Conservation (phyloP, 164 flowering plant species). For the Hamamelis virginiana region DNA sequence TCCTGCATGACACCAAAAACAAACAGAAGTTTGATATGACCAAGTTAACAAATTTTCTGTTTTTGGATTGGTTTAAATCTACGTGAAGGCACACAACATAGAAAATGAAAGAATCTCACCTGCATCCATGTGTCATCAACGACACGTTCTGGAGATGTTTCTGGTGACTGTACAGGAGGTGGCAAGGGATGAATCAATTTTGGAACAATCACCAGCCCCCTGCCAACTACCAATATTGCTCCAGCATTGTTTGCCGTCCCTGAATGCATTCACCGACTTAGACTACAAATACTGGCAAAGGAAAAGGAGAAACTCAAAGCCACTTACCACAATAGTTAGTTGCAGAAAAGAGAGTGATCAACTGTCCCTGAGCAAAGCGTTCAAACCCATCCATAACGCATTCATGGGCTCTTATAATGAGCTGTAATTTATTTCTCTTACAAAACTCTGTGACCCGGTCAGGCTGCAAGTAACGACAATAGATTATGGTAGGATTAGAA, state of each 20-base stretch:
- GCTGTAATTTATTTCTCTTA: slow-evolving; percentile 89
- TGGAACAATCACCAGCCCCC: slow-evolving; percentile 93
- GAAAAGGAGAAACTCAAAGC: not conserved
- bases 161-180: slow-evolving; percentile 94
- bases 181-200: slow-evolving; percentile 97
- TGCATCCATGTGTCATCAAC: slow-evolving; percentile 93
- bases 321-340: slow-evolving; percentile 95
- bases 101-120: slow-evolving; percentile 32
- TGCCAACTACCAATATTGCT: slow-evolving; percentile 88
- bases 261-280: slow-evolving; percentile 26
- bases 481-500: not conserved
- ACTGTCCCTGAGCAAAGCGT: slow-evolving; percentile 97
- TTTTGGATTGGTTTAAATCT: no score
- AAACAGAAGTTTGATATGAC: not conserved
- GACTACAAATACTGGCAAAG: slow-evolving; percentile 1
- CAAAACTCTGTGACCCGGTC: slow-evolving; percentile 95
- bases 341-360: slow-evolving; percentile 95
- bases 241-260: slow-evolving; percentile 99
- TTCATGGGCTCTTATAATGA: slow-evolving; percentile 96
- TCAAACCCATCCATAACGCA: slow-evolving; percentile 99
- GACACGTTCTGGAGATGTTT: slow-evolving; percentile 81
- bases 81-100: no score
- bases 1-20: slow-evolving; percentile 48
- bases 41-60: not conserved
- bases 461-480: slow-evolving; percentile 58